phyloP scores from a whole-genome alignment of 2,329 filamentous ascomycete genomes.

The Arthrobotrys sinensis region DNA sequence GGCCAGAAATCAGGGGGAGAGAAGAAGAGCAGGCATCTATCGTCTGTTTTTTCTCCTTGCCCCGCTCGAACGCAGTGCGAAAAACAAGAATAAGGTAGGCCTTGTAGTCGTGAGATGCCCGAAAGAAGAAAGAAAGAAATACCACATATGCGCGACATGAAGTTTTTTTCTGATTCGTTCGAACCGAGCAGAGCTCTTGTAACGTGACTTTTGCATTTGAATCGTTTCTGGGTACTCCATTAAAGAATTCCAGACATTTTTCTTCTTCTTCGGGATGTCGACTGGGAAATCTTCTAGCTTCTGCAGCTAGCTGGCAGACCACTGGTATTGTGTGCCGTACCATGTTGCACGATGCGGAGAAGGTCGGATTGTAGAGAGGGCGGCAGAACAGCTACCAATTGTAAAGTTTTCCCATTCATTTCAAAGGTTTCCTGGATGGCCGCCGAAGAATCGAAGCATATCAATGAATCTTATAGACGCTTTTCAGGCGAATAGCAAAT shows the following conservation, averaged over 20 bases:
- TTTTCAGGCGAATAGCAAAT: conserved; percentile 59
- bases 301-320: not conserved
- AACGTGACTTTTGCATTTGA: conserved; percentile 60
- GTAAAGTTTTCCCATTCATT: conserved; percentile 29
- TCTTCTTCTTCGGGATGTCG: conserved; percentile 25
- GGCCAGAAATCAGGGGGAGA: conserved; percentile 57
- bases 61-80: conserved; percentile 40
- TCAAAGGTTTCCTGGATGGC: conserved; percentile 2
- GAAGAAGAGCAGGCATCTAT: conserved; percentile 42
- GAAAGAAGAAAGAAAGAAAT: conserved; percentile 55
- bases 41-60: conserved; percentile 28
- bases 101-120: conserved; percentile 54
- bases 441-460: conserved; percentile 22
- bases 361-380: conserved; percentile 38
- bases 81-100: conserved; percentile 43
- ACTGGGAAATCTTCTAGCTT: not conserved
- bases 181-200: conserved; percentile 56
- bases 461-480: conserved; percentile 37
- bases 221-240: conserved; percentile 37
- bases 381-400: conserved; percentile 8
- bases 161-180: conserved; percentile 40
- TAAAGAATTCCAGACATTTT: conserved; percentile 45
- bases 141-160: conserved; percentile 42
- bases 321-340: conserved; percentile 4
- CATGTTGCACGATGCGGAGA: conserved; percentile 37